Evolutionary conservation across 2,329 filamentous ascomycete species (phyloP), one percentile per base, ranked within the genome.

Genomic region (Colletotrichum graminicola): DNA sequence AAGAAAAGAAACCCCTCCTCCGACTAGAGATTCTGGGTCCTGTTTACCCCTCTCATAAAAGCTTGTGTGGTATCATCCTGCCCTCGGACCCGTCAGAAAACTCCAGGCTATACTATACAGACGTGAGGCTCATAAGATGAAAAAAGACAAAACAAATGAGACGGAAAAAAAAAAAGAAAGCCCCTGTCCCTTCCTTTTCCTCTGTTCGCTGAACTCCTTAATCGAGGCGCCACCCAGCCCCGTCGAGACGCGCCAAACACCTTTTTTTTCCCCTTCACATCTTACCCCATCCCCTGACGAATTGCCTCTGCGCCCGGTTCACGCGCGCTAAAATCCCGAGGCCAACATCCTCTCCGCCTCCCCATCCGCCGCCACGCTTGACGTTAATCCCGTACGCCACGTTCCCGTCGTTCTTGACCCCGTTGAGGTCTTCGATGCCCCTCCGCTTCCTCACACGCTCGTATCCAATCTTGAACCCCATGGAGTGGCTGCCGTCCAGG

Each of bases 401-500:
- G 52, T 71, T 66, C 47, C 49, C 36, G 21, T 63, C 45, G 1
- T 45, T 61, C 2, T 41, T 45, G 16, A 34, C 26, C 23, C 67
- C 41, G 54, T 62, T 45, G 3, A 55, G n/a, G 34, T 71, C 60
- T 45, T 62, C 73, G n/a, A 54, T 62, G 3, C 62, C 43, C 18
- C 73, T 52, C 23, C 72, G 66, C 55, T 54, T 65, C 51, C 60
- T 49, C 23, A 74, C 72, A 5, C 51, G 43, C 62, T 76, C 76
- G 76, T 77, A 78, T 5, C 73, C 76, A 21, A 78, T 63, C 67
- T 67, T 71, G 69, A 78, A 78, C 23, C 74, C 73, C 67, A 76
- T 77, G 12, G 65, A 74, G 21, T 74, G 74, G 62, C 76, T 76
- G 60, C 77, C 74, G 29, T 76, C 75, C 34, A 71, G 62, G 59